Evolutionary conservation across 2,329 filamentous ascomycete species (phyloP).

Genomic region (Plectosphaerella cucumerina): DNA sequence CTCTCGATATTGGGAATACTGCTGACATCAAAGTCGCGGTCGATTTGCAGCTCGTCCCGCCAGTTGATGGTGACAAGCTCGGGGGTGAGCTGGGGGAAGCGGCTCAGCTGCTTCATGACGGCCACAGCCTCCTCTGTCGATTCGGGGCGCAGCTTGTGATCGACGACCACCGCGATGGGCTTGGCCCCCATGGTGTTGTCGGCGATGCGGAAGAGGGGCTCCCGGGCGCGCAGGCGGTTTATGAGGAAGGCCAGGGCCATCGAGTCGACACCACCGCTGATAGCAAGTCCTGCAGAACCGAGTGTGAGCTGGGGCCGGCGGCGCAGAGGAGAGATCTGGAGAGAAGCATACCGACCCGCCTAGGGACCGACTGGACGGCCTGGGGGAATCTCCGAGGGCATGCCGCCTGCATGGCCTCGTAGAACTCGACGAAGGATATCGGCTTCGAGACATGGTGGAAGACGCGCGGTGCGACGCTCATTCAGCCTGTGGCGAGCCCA

Average conservation of each 20-base stretch:
- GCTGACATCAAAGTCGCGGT: slow-evolving; percentile 21
- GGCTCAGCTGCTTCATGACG: slow-evolving; percentile 34
- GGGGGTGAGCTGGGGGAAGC: slow-evolving; percentile 22
- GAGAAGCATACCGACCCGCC: slow-evolving; percentile 15
- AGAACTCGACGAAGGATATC: slow-evolving; percentile 31
- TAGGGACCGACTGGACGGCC: slow-evolving; percentile 25
- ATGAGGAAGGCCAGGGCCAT: slow-evolving; percentile 87
- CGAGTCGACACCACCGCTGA: slow-evolving; percentile 95
- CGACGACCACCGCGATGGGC: slow-evolving; percentile 47
- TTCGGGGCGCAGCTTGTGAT: slow-evolving; percentile 52
- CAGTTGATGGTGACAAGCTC: slow-evolving; percentile 40
- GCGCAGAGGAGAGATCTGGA: neutral
- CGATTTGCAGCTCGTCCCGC: slow-evolving; percentile 28
- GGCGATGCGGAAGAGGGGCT: slow-evolving; percentile 32
- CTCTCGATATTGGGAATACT: slow-evolving; percentile 67
- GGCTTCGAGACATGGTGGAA: slow-evolving; percentile 33
- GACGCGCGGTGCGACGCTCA: slow-evolving; percentile 26
- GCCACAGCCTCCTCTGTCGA: slow-evolving; percentile 47
- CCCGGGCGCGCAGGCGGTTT: slow-evolving; percentile 34
- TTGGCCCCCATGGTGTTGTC: slow-evolving; percentile 35
- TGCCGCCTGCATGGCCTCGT: slow-evolving; percentile 44
- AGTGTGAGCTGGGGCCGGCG: neutral
- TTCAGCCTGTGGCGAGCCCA: slow-evolving; percentile 16
- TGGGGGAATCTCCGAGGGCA: slow-evolving; percentile 46
- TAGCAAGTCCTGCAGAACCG: slow-evolving; percentile 59